Conservation (phyloP, 805 yeast species). For the Zygotorulaspora danielsina region DNA sequence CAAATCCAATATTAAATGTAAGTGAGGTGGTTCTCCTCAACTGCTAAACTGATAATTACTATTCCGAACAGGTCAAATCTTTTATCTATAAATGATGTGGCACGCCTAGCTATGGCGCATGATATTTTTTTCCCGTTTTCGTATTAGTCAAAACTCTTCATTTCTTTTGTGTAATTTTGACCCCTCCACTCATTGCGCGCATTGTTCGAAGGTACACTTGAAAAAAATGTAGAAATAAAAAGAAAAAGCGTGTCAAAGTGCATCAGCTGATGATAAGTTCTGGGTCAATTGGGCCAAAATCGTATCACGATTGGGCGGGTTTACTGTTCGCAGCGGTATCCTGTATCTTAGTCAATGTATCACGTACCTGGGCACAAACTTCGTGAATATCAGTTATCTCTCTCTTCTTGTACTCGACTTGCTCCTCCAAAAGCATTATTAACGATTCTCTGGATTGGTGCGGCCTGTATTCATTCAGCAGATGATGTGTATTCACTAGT, state of each 20-base stretch:
- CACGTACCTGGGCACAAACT: constrained; percentile 41
- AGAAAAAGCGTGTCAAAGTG: background rate
- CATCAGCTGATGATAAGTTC: constrained; percentile 1
- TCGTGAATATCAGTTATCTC: constrained; percentile 46
- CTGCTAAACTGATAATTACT: no score
- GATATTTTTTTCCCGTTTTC: background rate
- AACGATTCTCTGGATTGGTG: constrained; percentile 92
- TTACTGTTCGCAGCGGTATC: constrained; percentile 1
- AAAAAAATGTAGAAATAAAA: background rate
- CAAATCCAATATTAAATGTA: no score
- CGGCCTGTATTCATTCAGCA: constrained; percentile 87
- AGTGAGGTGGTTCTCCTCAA: no score
- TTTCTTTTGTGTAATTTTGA: background rate
- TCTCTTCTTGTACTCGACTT: constrained; percentile 56
- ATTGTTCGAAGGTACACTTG: no score
- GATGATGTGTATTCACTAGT: constrained; percentile 84
- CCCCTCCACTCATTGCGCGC: constrained; percentile 2
- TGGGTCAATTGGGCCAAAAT: background rate
- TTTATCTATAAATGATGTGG: constrained; percentile 1
- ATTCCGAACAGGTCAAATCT: no score
- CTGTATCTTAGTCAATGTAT: constrained; percentile 36
- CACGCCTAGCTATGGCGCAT: background rate
- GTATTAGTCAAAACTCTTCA: background rate
- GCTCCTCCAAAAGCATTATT: constrained; percentile 66
- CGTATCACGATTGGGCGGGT: background rate